phyloP scores from a whole-genome alignment of 106 monocot genomes.

The Posidonia australis region DNA sequence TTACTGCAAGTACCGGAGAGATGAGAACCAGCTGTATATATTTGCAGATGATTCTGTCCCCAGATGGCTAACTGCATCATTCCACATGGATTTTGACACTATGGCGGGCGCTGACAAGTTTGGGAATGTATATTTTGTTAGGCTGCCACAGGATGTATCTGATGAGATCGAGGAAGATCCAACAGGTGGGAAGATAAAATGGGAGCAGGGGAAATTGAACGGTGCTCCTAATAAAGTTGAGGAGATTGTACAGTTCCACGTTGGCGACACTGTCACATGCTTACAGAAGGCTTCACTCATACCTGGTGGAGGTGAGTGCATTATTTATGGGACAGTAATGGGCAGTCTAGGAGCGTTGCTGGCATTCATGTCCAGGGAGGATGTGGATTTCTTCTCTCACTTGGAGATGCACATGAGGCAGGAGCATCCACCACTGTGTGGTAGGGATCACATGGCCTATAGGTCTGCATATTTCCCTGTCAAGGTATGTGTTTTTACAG shows the following conservation, averaged over 20 bases:
- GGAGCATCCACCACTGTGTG: conserved; percentile 92
- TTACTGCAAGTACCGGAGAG: conserved; percentile 95
- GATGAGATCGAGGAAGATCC: conserved; percentile 98
- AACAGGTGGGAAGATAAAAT: conserved; percentile 96
- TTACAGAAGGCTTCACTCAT: conserved; percentile 90
- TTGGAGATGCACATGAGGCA: conserved; percentile 99
- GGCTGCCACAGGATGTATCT: conserved; percentile 82
- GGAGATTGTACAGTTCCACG: conserved; percentile 98
- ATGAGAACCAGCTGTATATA: conserved; percentile 88
- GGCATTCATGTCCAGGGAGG: conserved; percentile 87
- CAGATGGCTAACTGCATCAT: conserved; percentile 80
- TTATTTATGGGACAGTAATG: conserved; percentile 97
- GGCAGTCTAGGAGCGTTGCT: conserved; percentile 93
- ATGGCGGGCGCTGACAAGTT: conserved; percentile 98
- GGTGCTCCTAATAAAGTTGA: conserved; percentile 96
- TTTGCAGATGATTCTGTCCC: conserved; percentile 96
- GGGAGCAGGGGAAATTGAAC: conserved; percentile 93
- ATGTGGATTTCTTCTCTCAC: conserved; percentile 95
- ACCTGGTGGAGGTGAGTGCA: conserved; percentile 88
- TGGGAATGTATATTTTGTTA: conserved; percentile 86
- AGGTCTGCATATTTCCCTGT: conserved; percentile 97
- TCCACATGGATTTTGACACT: conserved; percentile 95
- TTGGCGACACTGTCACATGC: conserved; percentile 87
- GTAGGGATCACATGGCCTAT: conserved; percentile 90
- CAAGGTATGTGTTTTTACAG: conserved; percentile 42